Evolutionary conservation across 257 asterid genomes (phyloP).

Genomic region (Solanum megistacrolobum): DNA sequence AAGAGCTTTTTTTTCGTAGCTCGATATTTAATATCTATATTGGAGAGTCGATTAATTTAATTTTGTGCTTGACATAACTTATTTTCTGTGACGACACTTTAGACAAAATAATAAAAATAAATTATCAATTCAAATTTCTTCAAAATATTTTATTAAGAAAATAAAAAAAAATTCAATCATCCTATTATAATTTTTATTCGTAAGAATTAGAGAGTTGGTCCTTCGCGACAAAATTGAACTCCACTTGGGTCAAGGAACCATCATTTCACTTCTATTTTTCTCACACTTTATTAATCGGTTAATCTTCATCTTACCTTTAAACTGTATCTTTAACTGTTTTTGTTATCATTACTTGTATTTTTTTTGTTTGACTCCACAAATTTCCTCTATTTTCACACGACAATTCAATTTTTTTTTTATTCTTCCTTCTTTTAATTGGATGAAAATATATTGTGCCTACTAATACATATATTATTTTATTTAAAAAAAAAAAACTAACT

Average conservation of each 20-base stretch:
- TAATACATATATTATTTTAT: background rate
- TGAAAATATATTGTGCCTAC: background rate
- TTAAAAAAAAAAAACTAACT: background rate
- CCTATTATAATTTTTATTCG: background rate
- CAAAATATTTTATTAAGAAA: background rate
- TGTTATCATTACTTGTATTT: background rate
- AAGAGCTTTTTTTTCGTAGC: fast-evolving
- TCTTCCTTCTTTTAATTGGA: background rate
- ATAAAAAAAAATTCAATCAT: background rate
- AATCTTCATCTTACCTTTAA: background rate
- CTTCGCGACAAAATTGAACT: background rate
- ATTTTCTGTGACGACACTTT: no score
- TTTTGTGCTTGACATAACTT: no score
- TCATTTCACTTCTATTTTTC: background rate
- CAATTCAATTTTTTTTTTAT: background rate
- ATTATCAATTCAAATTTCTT: no score
- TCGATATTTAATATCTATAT: no score
- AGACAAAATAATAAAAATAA: no score
- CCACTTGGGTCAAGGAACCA: background rate
- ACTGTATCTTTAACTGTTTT: background rate
- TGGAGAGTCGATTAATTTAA: fast-evolving
- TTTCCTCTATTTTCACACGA: background rate
- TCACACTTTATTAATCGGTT: background rate
- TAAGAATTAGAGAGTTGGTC: background rate
- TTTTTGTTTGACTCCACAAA: background rate